Conservation (phyloP, 768 basidiomycete genomes). For the Calvatia gigantea region DNA sequence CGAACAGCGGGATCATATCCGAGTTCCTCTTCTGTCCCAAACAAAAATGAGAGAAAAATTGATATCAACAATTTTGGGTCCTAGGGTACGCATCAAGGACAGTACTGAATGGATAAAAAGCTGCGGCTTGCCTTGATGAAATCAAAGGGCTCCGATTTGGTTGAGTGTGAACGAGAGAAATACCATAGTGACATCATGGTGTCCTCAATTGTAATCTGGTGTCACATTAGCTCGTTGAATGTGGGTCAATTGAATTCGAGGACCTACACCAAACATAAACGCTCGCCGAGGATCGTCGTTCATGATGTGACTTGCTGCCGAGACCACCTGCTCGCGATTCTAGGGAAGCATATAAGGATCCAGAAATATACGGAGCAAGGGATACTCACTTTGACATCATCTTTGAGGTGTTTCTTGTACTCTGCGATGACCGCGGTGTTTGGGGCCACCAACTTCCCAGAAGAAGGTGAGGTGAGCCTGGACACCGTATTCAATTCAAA, state of each 20-base stretch:
- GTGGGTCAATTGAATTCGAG: background rate
- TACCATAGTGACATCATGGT: constrained; percentile 8
- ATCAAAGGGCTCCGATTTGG: constrained; percentile 1
- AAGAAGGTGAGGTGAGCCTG: too few relatives aligned
- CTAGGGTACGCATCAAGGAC: background rate
- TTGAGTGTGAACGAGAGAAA: constrained; percentile 9
- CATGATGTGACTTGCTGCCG: constrained; percentile 17
- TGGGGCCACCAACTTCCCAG: background rate
- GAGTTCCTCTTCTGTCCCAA: background rate
- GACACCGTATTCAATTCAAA: background rate
- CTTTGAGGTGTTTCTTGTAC: background rate
- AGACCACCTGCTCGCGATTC: constrained; percentile 9
- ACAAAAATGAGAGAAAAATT: background rate
- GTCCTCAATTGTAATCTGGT: constrained; percentile 9
- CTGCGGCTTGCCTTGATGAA: background rate
- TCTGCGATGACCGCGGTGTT: background rate
- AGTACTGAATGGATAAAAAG: background rate
- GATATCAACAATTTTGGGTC: background rate
- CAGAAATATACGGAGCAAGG: background rate
- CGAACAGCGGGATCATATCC: background rate
- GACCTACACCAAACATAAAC: constrained; percentile 18
- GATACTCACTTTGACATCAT: background rate
- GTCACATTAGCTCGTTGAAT: background rate
- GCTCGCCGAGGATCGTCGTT: constrained; percentile 22
- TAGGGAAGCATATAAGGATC: background rate